phyloP scores from a whole-genome alignment of 176 grass and related monocot genomes.

The Paspalum notatum region DNA sequence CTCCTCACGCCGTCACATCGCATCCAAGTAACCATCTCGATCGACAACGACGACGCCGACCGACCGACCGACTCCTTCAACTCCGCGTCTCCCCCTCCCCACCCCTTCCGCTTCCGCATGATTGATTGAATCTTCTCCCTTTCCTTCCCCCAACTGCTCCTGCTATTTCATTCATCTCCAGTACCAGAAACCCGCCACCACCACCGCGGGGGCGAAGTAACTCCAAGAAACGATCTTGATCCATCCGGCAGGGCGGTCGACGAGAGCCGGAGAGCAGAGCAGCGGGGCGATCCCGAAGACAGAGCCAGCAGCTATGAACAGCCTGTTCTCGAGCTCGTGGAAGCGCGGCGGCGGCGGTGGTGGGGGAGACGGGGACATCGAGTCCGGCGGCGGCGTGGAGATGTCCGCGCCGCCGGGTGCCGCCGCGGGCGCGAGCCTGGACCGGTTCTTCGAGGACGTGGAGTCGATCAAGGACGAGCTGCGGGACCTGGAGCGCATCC shows the following conservation, averaged over 20 bases:
- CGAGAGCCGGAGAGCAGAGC: not conserved
- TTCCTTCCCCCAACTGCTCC: not conserved
- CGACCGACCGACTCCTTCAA: constrained; percentile 41
- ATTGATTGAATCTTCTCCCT: not conserved
- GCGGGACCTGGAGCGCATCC: constrained; percentile 75
- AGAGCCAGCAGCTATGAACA: constrained; percentile 62
- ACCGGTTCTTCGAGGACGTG: constrained; percentile 91
- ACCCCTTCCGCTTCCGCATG: not conserved
- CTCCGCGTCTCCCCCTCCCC: constrained; percentile 30
- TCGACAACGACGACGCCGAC: not conserved
- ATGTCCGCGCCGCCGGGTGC: constrained; percentile 41
- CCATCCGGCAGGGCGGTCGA: not conserved
- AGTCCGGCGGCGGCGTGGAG: constrained; percentile 64
- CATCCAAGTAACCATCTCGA: no score
- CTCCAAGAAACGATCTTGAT: not conserved
- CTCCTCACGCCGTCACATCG: not conserved
- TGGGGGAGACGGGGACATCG: constrained; percentile 37
- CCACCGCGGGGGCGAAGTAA: not conserved
- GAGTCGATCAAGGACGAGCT: constrained; percentile 97
- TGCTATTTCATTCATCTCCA: constrained; percentile 21
- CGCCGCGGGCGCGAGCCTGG: constrained; percentile 65
- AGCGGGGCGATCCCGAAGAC: not conserved
- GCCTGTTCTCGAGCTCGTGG: constrained; percentile 78
- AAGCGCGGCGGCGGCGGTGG: constrained; percentile 45
- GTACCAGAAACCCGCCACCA: constrained; percentile 35